These are phyloP conservation scores for Xylaria venustula DNA, from an alignment of 495 filamentous ascomycete species.

Conservation along the genomic window DNA sequence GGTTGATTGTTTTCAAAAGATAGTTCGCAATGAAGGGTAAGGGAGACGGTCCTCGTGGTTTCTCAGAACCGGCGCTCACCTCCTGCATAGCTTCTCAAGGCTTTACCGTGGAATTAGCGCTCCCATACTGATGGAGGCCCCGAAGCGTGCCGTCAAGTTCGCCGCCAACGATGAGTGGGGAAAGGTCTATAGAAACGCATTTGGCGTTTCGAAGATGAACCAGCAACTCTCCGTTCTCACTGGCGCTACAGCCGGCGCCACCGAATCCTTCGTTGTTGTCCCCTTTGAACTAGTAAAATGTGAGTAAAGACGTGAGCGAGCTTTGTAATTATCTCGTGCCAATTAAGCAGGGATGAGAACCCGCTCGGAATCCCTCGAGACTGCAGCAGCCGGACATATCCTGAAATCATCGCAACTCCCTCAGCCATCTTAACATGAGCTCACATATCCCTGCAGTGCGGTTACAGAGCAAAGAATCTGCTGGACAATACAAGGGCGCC, in stretches of 20 bases:
- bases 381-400: background rate
- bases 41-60: constrained; percentile 20
- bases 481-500: constrained; percentile 89
- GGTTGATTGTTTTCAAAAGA: constrained; percentile 96
- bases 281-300: constrained; percentile 83
- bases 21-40: constrained; percentile 90
- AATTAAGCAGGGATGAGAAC: constrained; percentile 82
- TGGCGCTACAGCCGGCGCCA: constrained; percentile 91
- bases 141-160: constrained; percentile 98
- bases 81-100: constrained; percentile 65
- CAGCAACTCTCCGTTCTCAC: constrained; percentile 87
- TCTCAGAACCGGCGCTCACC: too few relatives aligned
- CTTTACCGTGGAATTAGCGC: constrained; percentile 95
- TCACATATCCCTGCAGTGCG: constrained; percentile 54
- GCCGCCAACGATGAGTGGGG: constrained; percentile 99
- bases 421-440: background rate
- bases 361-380: background rate
- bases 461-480: constrained; percentile 91
- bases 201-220: constrained; percentile 82
- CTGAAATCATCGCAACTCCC: background rate
- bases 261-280: constrained; percentile 91
- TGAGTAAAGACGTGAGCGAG: constrained; percentile 54
- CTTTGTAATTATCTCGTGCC: constrained; percentile 61
- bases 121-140: constrained; percentile 97
- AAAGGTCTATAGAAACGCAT: constrained; percentile 78